Evolutionary conservation across 2,329 filamentous ascomycete species (phyloP).

Genomic region (Cercospora berteroae): DNA sequence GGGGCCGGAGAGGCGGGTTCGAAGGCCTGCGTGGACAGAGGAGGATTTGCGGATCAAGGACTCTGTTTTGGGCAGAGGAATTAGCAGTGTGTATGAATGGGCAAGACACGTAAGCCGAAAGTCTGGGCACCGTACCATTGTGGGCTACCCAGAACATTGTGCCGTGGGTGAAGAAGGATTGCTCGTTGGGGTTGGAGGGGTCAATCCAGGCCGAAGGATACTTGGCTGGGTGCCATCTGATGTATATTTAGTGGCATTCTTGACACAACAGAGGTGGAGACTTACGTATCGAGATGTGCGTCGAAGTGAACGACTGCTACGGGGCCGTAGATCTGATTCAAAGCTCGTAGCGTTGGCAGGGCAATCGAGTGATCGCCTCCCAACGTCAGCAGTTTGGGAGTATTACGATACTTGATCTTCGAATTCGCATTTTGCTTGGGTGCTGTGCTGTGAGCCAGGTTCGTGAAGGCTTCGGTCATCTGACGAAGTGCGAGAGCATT

Average conservation of each 20-base stretch:
- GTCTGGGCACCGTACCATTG: conserved; percentile 39
- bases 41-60: conserved; percentile 72
- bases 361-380: conserved; percentile 54
- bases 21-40: conserved; percentile 78
- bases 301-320: conserved; percentile 54
- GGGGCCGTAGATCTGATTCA: conserved; percentile 47
- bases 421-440: conserved; percentile 40
- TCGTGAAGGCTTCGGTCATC: conserved; percentile 77
- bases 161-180: conserved; percentile 80
- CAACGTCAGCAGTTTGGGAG: conserved; percentile 49
- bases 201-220: conserved; percentile 74
- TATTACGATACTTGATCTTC: conserved; percentile 43
- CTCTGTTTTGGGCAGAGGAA: conserved; percentile 46
- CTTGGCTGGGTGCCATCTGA: conserved; percentile 69
- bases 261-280: too few species aligned
- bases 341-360: conserved; percentile 50
- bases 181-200: conserved; percentile 52
- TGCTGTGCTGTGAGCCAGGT: conserved; percentile 56
- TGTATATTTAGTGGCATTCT: not conserved
- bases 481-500: conserved; percentile 77
- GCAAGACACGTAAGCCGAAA: not conserved
- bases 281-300: conserved; percentile 67
- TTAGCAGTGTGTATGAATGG: not conserved
- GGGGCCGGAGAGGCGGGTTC: conserved; percentile 68
- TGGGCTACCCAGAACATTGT: conserved; percentile 89